Evolutionary conservation across 306 rosid species (phyloP).

Genomic region (Urtica urens): DNA sequence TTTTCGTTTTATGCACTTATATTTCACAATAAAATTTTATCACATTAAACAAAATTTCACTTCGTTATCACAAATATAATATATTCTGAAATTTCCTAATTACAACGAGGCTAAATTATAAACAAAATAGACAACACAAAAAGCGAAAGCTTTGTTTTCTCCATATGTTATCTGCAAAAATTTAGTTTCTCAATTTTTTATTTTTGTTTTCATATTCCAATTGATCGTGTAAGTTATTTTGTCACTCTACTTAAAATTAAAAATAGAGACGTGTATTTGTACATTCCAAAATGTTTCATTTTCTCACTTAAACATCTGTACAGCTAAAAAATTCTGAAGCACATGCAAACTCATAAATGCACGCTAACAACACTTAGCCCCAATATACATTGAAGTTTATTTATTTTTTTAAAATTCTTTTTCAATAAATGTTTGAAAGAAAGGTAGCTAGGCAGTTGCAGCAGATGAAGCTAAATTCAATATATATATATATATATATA

Average conservation of each 20-base stretch:
- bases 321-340: slow-evolving; percentile 33
- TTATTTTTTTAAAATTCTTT: slow-evolving; percentile 5
- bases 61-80: no score
- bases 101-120: no score
- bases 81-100: no score
- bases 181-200: not conserved
- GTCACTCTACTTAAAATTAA: not conserved
- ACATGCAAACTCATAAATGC: slow-evolving; percentile 63
- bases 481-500: not conserved
- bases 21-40: no score
- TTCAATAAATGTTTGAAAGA: slow-evolving; percentile 26
- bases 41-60: no score
- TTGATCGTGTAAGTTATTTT: slow-evolving; percentile 15
- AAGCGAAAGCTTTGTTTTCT: slow-evolving; percentile 7
- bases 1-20: no score
- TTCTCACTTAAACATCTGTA: slow-evolving; percentile 20
- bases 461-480: slow-evolving; percentile 13
- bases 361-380: slow-evolving; percentile 10
- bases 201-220: not conserved
- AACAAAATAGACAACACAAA: no score
- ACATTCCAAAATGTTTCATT: slow-evolving; percentile 4
- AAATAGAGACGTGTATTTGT: not conserved
- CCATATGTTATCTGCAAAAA: slow-evolving; percentile 7
- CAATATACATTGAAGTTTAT: slow-evolving; percentile 2
- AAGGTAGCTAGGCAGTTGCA: slow-evolving; percentile 8